These are phyloP conservation scores for Cicer yamashitae DNA, from an alignment of 306 rosid genomes.

Conservation along the genomic window DNA sequence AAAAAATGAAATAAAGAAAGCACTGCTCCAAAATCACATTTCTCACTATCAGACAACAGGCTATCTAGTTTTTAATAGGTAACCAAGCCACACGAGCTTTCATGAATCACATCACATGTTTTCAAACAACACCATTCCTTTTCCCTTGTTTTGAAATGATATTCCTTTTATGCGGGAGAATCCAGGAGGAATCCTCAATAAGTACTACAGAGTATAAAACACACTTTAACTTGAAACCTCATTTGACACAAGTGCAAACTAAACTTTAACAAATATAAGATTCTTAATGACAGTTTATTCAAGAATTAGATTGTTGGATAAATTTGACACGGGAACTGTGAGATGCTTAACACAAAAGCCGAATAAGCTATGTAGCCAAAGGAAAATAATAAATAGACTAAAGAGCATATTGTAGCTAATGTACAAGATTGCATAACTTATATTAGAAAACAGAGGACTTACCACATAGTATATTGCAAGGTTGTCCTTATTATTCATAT, in stretches of 20 bases:
- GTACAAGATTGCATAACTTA: not conserved
- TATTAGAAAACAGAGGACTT: conserved; percentile 36
- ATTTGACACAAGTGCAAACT: not conserved
- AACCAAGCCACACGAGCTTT: conserved; percentile 27
- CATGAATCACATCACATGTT: conserved; percentile 12
- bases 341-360: conserved; percentile 16
- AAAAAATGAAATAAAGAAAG: not conserved
- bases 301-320: conserved; percentile 16
- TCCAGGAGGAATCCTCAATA: conserved; percentile 4
- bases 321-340: conserved; percentile 1
- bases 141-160: too few relatives aligned
- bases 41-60: not conserved
- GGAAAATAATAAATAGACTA: not conserved
- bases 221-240: conserved; percentile 10
- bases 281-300: not conserved
- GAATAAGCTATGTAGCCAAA: not conserved
- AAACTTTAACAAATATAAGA: not conserved
- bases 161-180: not conserved
- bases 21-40: conserved; percentile 21
- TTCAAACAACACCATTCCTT: not conserved
- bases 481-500: conserved; percentile 72
- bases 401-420: not conserved
- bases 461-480: conserved; percentile 69
- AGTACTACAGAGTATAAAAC: not conserved
- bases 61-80: conserved; percentile 22